Evolutionary conservation across 1,284 basidiomycete genomes (phyloP), one percentile per base, ranked within the genome.

Genomic region (Amylostereum areolatum): DNA sequence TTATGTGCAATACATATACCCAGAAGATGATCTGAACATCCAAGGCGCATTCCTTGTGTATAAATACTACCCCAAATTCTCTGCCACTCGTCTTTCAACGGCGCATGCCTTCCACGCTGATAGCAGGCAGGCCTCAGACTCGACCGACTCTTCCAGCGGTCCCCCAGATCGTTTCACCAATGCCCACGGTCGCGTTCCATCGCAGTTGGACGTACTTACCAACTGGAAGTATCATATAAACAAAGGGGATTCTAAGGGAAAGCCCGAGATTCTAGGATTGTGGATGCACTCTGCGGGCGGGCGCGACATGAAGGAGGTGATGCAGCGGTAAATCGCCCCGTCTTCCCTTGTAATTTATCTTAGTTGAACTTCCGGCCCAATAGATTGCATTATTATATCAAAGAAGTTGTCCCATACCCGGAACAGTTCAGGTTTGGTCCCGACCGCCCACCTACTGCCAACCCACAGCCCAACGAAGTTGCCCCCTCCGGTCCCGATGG

Each of bases 251-350:
- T 71, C 77, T 57, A 83, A 82, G 60, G 83, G 82, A n/a, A 68
- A 62, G 25, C 67, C 74, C 2, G 69, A 70, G 40, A 85, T 82
- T 2, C 77, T 89, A 52, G 89, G 89, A 2, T 70, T 93, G 7
- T 94, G 91, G 91, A 85, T 86, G 63, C 83, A 81, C 58, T 77
- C 85, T 31, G 79, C 80, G 11, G 82, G 84, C 48, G 78, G 83
- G 32, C 74, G 89, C 39, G 84, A 86, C 27, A 73, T 92, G 62
- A 80, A 75, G 52, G 77, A 82, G 55, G 82, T 86, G 50, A 75
- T 87, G 70, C 67, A 75, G 62, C 73, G 83, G 84, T 83, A 58
- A 57, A 66, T 66, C 3, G 32, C 34, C 40, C 50, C 12, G 1
- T 47, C 33, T 27, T 18, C 7, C 30, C 40, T 44, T 34, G 33